Base-by-base conservation (phyloP, 2,329 filamentous ascomycete genomes). In the Trichoderma harzianum region DNA sequence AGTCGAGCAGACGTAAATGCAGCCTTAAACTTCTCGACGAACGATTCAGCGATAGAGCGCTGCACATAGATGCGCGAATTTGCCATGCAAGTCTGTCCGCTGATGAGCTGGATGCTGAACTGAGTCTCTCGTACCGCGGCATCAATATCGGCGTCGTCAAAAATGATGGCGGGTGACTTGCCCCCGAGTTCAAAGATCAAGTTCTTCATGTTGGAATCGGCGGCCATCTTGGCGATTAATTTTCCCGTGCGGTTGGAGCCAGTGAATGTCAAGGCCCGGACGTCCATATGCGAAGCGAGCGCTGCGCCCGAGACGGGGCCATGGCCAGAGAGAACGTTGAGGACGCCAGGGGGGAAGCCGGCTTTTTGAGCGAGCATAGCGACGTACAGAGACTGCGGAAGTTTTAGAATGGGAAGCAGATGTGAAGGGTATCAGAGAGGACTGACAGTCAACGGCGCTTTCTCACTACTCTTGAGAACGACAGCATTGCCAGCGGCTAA, bases 211-310 rank as follows among this genome's bases (percentile, higher is more conserved):
- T 84, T 92, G 0, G 85, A 55, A 57, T 67, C 81, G 3, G 88
- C 84, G 0, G 91, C 90, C 79, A 86, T 84, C 77, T 90, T 91
- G 89, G 92, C 92, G 69, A 93, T 91, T 73, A 90, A 85, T 39
- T 87, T 86, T 5, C 89, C 91, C 1, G 90, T 92, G 7, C 83
- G 83, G 1, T 91, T 93, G 51, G 87, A 90, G 51, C 91, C 91
- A 0, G 91, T 93, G 73, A 93, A 93, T 0, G 91, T 90, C 72
- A 93, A 84, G 82, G 92, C 93, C 75, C 91, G 89, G 36, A 93
- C 86, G 57, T 86, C 86, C 34, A 87, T 80, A 77, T 93, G 91
- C 55, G 85, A 83, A 1, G 89, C 89, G 18, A 93, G 84, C 1
- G 90, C 89, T 14, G 88, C 86, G 32, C 91, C 91, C 1, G 90